These are phyloP conservation scores for Mesotaenium endlicherianum DNA, from an alignment of 139 green algal species.

Conservation along the genomic window DNA sequence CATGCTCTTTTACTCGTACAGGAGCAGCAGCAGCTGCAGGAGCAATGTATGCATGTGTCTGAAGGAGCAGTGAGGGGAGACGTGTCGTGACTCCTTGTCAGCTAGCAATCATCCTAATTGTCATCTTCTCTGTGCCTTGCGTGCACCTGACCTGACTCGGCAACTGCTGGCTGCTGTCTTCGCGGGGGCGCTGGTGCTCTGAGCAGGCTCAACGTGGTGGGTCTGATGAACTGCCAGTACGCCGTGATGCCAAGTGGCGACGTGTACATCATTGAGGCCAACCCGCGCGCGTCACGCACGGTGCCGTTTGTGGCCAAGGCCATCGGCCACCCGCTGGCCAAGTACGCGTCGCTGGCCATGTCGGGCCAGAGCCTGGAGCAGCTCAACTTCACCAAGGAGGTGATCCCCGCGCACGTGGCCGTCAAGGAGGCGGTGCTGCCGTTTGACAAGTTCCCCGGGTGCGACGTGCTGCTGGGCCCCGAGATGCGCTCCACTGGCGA, in stretches of 20 bases:
- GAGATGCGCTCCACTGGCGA: constrained; percentile 98
- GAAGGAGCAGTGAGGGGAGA: no score
- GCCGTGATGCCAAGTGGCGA: constrained; percentile 79
- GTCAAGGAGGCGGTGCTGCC: constrained; percentile 99
- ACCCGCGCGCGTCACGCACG: constrained; percentile 92
- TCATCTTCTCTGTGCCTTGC: no score
- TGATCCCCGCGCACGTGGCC: constrained; percentile 80
- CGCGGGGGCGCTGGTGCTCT: no score
- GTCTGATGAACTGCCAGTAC: constrained; percentile 99
- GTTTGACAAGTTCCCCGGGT: constrained; percentile 97
- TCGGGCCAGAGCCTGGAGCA: constrained; percentile 80
- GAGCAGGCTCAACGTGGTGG: constrained; percentile 85
- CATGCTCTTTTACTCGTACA: no score
- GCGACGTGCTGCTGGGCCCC: constrained; percentile 93
- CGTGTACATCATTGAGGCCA: constrained; percentile 98
- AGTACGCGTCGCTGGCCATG: constrained; percentile 96
- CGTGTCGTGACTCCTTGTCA: no score
- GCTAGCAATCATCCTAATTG: no score
- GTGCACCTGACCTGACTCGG: no score
- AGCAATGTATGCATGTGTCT: no score
- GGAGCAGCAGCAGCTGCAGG: no score
- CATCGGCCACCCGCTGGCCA: constrained; percentile 92
- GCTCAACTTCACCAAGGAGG: constrained; percentile 84
- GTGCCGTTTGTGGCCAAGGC: constrained; percentile 99
- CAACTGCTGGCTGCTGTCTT: no score